These are phyloP conservation scores for Pichia phayaonensis DNA, from an alignment of 805 yeast genomes.

Conservation along the genomic window DNA sequence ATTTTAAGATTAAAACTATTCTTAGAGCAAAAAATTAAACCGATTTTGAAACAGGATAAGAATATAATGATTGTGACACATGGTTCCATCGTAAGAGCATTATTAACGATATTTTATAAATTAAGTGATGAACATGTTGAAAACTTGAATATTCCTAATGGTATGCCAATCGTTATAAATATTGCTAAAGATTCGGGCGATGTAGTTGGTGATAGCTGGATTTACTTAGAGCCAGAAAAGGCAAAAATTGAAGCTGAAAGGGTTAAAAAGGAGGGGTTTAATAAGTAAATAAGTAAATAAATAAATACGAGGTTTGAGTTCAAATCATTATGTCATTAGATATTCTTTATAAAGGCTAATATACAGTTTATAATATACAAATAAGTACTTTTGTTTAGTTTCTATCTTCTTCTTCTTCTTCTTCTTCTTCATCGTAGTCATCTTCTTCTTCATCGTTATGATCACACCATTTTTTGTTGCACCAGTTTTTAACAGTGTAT, in stretches of 20 bases:
- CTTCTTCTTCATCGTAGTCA: no score
- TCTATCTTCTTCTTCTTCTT: no score
- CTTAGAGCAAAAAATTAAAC: conserved; percentile 43
- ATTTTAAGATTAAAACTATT: conserved; percentile 59
- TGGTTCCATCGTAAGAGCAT: conserved; percentile 74
- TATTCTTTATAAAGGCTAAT: neutral
- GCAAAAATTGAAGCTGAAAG: conserved; percentile 74
- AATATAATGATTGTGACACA: conserved; percentile 68
- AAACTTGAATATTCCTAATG: conserved; percentile 73
- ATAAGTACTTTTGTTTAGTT: no score
- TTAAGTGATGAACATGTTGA: conserved; percentile 65
- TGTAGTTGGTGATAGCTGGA: conserved; percentile 34
- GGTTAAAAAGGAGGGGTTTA: conserved; percentile 70
- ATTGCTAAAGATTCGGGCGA: conserved; percentile 31
- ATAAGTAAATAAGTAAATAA: neutral
- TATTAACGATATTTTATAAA: conserved; percentile 58
- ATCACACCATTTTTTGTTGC: conserved; percentile 35
- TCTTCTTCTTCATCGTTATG: neutral
- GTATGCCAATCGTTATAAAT: conserved; percentile 68
- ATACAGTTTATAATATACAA: neutral
- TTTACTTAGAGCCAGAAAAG: conserved; percentile 72
- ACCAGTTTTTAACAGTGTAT: conserved; percentile 46
- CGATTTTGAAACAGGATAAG: conserved; percentile 40
- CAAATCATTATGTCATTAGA: neutral
- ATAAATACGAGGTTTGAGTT: no score